A percentile compares a stretch with the other conserved stretches of the same genome.
Evolutionary conservation across 169 alveolate species (phyloP).

Genomic region (Babesia bovis): DNA sequence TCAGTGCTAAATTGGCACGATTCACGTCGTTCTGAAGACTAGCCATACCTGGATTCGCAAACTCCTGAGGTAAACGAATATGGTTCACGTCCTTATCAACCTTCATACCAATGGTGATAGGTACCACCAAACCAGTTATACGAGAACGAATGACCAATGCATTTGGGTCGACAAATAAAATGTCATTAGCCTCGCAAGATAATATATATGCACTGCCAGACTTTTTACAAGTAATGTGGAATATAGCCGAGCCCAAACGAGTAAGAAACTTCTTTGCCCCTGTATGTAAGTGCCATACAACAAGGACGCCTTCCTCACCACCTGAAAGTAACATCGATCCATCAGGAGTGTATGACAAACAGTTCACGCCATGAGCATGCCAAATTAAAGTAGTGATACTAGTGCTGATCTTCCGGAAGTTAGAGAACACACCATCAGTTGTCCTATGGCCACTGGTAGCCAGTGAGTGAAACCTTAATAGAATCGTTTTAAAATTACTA

Average conservation of each 20-base stretch:
- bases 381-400: constrained; percentile 29
- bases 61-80: background rate
- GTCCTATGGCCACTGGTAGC: background rate
- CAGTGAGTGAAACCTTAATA: constrained; percentile 18
- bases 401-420: background rate
- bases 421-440: background rate
- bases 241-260: constrained; percentile 56
- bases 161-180: constrained; percentile 39
- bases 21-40: background rate
- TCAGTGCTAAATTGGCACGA: constrained; percentile 9
- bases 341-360: constrained; percentile 29
- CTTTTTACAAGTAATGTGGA: constrained; percentile 29
- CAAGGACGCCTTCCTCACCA: constrained; percentile 67
- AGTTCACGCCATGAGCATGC: constrained; percentile 68
- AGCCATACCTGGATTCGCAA: background rate
- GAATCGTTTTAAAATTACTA: constrained; percentile 9
- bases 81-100: constrained; percentile 31
- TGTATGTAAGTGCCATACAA: constrained; percentile 53
- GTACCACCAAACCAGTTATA: constrained; percentile 37
- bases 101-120: constrained; percentile 41
- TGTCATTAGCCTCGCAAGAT: constrained; percentile 41
- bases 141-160: constrained; percentile 21
- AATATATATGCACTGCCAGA: constrained; percentile 13
- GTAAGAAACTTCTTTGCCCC: constrained; percentile 56
- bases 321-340: constrained; percentile 55